phyloP scores from a whole-genome alignment of 202 grass and related monocot species.

The Setaria italica region DNA sequence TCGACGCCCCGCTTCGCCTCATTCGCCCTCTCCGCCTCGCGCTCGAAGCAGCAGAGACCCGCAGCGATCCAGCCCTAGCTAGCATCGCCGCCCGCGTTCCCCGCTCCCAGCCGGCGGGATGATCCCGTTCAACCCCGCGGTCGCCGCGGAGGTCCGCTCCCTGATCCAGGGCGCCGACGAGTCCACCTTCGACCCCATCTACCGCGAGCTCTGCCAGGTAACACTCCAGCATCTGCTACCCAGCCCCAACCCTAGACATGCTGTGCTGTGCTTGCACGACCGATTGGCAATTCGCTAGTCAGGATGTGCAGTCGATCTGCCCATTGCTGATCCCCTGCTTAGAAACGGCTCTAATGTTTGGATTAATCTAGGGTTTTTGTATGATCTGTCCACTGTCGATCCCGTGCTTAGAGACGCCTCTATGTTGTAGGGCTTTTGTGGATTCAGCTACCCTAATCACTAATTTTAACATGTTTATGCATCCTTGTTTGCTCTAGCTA shows the following conservation, averaged over 20 bases:
- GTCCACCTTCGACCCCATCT: conserved; percentile 67
- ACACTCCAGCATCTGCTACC: not conserved
- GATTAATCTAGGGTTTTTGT: conserved; percentile 31
- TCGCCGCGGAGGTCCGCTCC: conserved; percentile 68
- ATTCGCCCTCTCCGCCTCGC: not conserved
- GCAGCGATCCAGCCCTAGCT: conserved; percentile 16
- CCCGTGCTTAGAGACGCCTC: not conserved
- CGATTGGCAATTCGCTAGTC: conserved; percentile 13
- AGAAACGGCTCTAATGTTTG: not conserved
- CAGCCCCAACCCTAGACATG: not conserved
- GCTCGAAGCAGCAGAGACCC: conserved; percentile 25
- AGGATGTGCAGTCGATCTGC: conserved; percentile 3
- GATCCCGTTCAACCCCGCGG: conserved; percentile 62
- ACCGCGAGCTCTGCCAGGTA: conserved; percentile 86
- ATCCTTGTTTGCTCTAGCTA: conserved; percentile 5
- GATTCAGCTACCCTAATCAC: not conserved
- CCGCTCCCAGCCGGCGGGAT: conserved; percentile 52
- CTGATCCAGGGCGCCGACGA: conserved; percentile 66
- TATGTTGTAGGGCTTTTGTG: not conserved
- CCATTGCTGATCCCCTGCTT: not conserved
- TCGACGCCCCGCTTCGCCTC: not conserved
- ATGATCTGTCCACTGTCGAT: not conserved
- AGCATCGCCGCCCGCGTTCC: not conserved
- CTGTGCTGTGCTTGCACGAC: not conserved
- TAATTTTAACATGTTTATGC: not conserved